phyloP scores from a whole-genome alignment of 768 basidiomycete genomes.

The Plicaturopsis crispa region DNA sequence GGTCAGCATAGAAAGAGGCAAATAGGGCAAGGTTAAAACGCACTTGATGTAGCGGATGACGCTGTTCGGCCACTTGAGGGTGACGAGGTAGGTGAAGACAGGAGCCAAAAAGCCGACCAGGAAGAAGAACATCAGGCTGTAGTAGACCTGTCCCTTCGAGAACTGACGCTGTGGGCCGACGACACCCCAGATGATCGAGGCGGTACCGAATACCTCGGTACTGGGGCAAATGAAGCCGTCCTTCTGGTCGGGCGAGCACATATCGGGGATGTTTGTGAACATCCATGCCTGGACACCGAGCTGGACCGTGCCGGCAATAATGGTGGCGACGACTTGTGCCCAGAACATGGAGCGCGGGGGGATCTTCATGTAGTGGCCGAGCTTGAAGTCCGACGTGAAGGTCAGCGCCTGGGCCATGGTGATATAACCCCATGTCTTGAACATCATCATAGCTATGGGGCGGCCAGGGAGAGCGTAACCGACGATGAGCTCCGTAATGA shows the following conservation, averaged over 20 bases:
- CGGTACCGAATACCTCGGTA: conserved; percentile 47
- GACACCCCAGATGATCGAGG: conserved; percentile 61
- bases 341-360: conserved; percentile 63
- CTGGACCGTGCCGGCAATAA: conserved; percentile 60
- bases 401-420: conserved; percentile 60
- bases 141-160: conserved; percentile 48
- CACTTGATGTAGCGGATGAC: conserved; percentile 64
- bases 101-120: conserved; percentile 9
- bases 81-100: conserved; percentile 9
- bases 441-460: conserved; percentile 76
- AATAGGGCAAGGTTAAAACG: neutral
- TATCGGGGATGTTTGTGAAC: conserved; percentile 46
- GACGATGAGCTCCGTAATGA: conserved; percentile 68
- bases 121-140: conserved; percentile 27
- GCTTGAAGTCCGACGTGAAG: conserved; percentile 69
- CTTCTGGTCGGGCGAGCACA: conserved; percentile 37
- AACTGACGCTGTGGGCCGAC: conserved; percentile 60
- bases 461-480: conserved; percentile 51
- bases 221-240: conserved; percentile 45
- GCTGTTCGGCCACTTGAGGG: no score
- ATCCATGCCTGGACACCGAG: conserved; percentile 66
- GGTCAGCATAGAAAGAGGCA: conserved; percentile 23
- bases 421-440: conserved; percentile 61
- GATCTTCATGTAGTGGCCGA: conserved; percentile 70
- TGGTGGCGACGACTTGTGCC: conserved; percentile 56